Evolutionary conservation across 2,329 filamentous ascomycete species (phyloP).

Genomic region (Diaporthe longicolla): DNA sequence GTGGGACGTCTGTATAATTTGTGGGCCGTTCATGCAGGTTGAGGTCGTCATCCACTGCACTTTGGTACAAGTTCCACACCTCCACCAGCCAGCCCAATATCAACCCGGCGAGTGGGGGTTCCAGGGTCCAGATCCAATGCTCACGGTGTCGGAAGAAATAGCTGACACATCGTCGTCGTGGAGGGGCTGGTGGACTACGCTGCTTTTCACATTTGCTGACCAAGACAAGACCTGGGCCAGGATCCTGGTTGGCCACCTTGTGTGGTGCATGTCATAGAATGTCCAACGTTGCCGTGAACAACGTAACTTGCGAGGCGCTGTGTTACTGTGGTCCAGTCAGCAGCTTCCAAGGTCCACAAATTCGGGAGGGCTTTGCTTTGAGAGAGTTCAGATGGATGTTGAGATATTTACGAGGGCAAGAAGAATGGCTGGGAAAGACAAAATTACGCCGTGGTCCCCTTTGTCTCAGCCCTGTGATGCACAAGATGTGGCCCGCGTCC

Average conservation of each 20-base stretch:
- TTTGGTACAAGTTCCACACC: conserved; percentile 20
- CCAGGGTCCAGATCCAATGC: conserved; percentile 23
- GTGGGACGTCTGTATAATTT: conserved; percentile 27
- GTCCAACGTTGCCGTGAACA: not conserved
- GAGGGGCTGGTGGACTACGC: not conserved
- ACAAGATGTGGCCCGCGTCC: not conserved
- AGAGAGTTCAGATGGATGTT: not conserved
- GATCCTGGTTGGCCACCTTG: conserved; percentile 13
- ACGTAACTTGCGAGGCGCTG: not conserved
- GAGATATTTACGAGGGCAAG: not conserved
- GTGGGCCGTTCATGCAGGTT: conserved; percentile 26
- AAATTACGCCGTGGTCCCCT: not conserved
- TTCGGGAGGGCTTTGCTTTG: not conserved
- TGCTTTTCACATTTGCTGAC: conserved; percentile 9
- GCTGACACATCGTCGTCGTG: conserved; percentile 16
- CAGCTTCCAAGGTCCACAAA: not conserved
- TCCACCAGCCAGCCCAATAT: conserved; percentile 18
- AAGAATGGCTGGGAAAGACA: not conserved
- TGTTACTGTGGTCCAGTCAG: not conserved
- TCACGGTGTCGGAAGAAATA: not conserved
- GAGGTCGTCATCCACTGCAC: conserved; percentile 18
- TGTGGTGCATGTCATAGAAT: not conserved
- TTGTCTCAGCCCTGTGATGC: conserved; percentile 29
- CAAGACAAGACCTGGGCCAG: not conserved
- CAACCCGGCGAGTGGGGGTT: conserved; percentile 16